These are phyloP conservation scores for Gossypium raimondii DNA, from an alignment of 345 rosid species.

Conservation along the genomic window DNA sequence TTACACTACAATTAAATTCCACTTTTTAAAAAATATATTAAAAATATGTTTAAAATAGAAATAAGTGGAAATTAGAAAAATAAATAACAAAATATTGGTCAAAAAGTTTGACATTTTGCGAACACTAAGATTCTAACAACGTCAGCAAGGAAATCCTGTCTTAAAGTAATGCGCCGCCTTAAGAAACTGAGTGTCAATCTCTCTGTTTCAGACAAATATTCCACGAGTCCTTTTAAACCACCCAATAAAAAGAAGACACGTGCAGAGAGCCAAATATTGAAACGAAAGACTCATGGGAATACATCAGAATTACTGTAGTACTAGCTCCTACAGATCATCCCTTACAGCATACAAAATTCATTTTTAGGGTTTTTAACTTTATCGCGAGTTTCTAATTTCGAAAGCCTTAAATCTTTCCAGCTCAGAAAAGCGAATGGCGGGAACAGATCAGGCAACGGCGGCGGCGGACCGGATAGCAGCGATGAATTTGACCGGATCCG, in stretches of 20 bases:
- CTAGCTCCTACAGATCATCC: not conserved
- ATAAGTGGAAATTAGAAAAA: too few relatives aligned
- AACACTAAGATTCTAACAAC: too few relatives aligned
- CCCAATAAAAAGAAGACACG: not conserved
- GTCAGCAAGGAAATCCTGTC: too few relatives aligned
- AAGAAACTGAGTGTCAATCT: too few relatives aligned
- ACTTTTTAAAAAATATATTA: too few relatives aligned
- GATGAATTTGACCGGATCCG: constrained; percentile 22
- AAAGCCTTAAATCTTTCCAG: not conserved
- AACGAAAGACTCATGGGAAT: not conserved
- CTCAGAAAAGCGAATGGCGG: constrained; percentile 9
- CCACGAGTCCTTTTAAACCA: not conserved
- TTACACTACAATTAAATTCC: too few relatives aligned
- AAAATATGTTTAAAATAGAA: too few relatives aligned
- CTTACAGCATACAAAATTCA: not conserved
- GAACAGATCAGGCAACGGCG: constrained; percentile 36
- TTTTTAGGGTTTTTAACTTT: not conserved
- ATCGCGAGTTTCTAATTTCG: not conserved
- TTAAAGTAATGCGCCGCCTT: too few relatives aligned
- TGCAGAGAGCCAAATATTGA: not conserved
- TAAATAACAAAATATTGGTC: too few relatives aligned
- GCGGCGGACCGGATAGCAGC: constrained; percentile 35
- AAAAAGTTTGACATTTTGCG: too few relatives aligned
- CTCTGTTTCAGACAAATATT: not conserved
- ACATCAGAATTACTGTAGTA: not conserved